These are phyloP conservation scores for Saccharum officinarum DNA, from an alignment of 176 grass and related monocot species.

Conservation along the genomic window DNA sequence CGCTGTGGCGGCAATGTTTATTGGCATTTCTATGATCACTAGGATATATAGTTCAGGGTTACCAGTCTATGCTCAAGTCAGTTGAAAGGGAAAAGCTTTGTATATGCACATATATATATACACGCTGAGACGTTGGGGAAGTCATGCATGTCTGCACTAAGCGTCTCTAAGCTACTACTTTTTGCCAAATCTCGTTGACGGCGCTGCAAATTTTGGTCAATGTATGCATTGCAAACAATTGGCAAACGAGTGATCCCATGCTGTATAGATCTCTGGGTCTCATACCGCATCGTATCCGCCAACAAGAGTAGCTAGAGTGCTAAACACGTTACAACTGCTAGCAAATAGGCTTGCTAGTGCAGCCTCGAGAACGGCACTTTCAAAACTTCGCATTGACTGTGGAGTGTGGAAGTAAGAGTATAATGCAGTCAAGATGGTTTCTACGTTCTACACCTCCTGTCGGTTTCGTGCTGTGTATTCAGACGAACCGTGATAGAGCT, in stretches of 20 bases:
- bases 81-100: neutral
- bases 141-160: neutral
- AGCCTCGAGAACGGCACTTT: neutral
- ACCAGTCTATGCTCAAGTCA: neutral
- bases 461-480: too few species aligned
- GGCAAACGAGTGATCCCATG: neutral
- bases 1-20: neutral
- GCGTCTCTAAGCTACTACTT: neutral
- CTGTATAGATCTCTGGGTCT: neutral
- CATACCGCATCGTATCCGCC: neutral
- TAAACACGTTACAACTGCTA: conserved; percentile 1
- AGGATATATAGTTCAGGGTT: neutral
- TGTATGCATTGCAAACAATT: neutral
- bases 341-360: neutral
- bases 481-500: too few species aligned
- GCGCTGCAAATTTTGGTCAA: neutral
- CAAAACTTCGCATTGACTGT: neutral
- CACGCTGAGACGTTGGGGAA: neutral
- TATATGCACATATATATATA: neutral
- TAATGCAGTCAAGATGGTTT: neutral
- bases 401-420: neutral
- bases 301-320: neutral
- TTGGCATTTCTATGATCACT: neutral
- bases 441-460: too few species aligned
- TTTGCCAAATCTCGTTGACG: neutral